These are phyloP conservation scores for Hypoxylon sp. DNA, from an alignment of 2,329 filamentous ascomycete species.

Conservation along the genomic window DNA sequence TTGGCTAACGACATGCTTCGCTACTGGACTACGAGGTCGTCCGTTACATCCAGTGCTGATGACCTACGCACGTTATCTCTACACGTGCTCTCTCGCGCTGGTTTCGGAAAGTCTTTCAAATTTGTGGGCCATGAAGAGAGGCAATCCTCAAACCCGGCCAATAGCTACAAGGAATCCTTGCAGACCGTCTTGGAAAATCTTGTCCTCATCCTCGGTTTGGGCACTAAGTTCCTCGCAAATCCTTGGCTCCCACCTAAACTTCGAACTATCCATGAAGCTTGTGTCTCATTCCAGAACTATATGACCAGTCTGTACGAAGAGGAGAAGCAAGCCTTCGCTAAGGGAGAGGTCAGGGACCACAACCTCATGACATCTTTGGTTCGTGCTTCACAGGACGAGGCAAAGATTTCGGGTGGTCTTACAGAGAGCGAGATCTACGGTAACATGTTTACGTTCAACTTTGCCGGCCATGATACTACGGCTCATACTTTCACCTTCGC, in stretches of 20 bases:
- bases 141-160: slow-evolving; percentile 28
- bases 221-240: slow-evolving; percentile 47
- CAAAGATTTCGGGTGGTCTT: slow-evolving; percentile 48
- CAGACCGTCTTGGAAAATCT: slow-evolving; percentile 53
- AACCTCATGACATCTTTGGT: slow-evolving; percentile 45
- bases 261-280: slow-evolving; percentile 44
- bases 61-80: slow-evolving; percentile 52
- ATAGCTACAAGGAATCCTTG: slow-evolving; percentile 52
- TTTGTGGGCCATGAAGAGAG: slow-evolving; percentile 51
- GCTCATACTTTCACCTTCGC: slow-evolving; percentile 62
- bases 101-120: slow-evolving; percentile 53
- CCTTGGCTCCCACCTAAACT: slow-evolving; percentile 45
- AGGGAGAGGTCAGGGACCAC: slow-evolving; percentile 16
- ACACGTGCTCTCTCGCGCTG: slow-evolving; percentile 51
- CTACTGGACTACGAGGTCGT: slow-evolving; percentile 49
- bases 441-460: slow-evolving; percentile 46
- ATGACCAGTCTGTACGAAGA: slow-evolving; percentile 54
- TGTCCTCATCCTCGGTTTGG: slow-evolving; percentile 52
- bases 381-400: slow-evolving; percentile 49
- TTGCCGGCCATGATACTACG: slow-evolving; percentile 67
- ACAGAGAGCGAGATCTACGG: slow-evolving; percentile 61
- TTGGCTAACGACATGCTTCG: slow-evolving; percentile 50
- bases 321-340: slow-evolving; percentile 48
- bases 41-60: slow-evolving; percentile 44
- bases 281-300: slow-evolving; percentile 48